Base-by-base conservation (phyloP, 1,139 yeast species). In the Kurtzmaniella quercitrusa region DNA sequence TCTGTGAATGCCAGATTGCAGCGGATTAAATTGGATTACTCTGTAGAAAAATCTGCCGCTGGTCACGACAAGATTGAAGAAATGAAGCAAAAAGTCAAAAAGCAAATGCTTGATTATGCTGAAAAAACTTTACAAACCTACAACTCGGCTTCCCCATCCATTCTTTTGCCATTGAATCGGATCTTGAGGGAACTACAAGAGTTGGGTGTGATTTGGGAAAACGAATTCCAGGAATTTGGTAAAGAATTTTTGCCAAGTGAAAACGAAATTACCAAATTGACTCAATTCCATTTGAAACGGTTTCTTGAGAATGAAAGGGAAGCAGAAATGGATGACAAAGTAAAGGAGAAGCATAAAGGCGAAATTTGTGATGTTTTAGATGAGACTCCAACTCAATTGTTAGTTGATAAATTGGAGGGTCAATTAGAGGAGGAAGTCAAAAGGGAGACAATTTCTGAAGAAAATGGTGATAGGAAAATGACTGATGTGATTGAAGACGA, bases 181-280 rank as follows among this genome's bases (percentile, higher is more conserved):
- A 77, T 86, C 2, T 65, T 89, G 19, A 68, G 95, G 52, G 77
- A 77, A 39, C 72, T 93, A 21, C 97, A 93, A 56, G 91, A 85
- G 48, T 68, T 83, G 41, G 94, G 95, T 3, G 91, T 89, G 19
- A 76, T 71, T 40, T 94, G 98, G 98, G 96, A 93, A 62, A 59
- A 66, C 23, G 96, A 86, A 47, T 90, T 94, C 57, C 75, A 79
- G 39, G 87, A 81, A n/a, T 90, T 93, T 64, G 97, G 88, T 50
- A 76, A 76, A 43, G 74, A 73, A 24, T 93, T 77, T 57, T 76
- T 93, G 48, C 98, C 98, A 0, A 82, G 95, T 14, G 98, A 94
- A 61, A 88, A 85, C 57, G 98, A 94, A 72, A 87, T 94, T 51
- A 85, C 96, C 8, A 75, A 90, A 48, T 86, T 93, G 40, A 91